Evolutionary conservation across 2,329 filamentous ascomycete species (phyloP).

Genomic region (Colletotrichum australisinense): DNA sequence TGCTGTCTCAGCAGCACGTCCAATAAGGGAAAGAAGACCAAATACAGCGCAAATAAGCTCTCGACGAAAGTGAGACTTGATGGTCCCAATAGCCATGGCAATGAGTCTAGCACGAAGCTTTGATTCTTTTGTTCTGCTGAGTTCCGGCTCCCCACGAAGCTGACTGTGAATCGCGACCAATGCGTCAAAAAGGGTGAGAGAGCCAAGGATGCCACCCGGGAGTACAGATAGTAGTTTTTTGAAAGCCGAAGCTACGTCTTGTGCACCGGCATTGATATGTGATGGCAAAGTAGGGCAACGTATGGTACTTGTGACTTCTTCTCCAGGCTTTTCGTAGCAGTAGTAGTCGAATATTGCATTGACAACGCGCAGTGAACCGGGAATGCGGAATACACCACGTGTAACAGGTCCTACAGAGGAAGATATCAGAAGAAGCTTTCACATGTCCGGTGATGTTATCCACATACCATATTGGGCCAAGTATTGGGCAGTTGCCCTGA

Average conservation of each 20-base stretch:
- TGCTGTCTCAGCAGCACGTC: constrained; percentile 65
- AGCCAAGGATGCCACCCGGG: constrained; percentile 75
- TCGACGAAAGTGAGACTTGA: constrained; percentile 69
- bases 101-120: constrained; percentile 73
- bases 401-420: constrained; percentile 50
- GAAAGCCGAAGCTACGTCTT: constrained; percentile 76
- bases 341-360: constrained; percentile 73
- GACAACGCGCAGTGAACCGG: constrained; percentile 68
- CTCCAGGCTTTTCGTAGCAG: constrained; percentile 59
- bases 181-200: constrained; percentile 69
- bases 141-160: constrained; percentile 62
- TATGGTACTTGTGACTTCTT: constrained; percentile 67
- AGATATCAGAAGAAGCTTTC: constrained; percentile 33
- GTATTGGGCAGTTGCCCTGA: constrained; percentile 74
- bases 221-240: constrained; percentile 73
- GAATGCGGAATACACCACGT: constrained; percentile 72
- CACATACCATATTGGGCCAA: constrained; percentile 69
- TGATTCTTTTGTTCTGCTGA: constrained; percentile 63
- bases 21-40: constrained; percentile 72
- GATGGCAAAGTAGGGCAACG: constrained; percentile 68
- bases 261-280: constrained; percentile 69
- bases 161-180: constrained; percentile 71
- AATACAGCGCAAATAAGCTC: constrained; percentile 76
- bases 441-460: no score
- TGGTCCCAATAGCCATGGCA: constrained; percentile 69